Conservation (phyloP, 2,329 filamentous ascomycete genomes). For the Verticillium nubilum region DNA sequence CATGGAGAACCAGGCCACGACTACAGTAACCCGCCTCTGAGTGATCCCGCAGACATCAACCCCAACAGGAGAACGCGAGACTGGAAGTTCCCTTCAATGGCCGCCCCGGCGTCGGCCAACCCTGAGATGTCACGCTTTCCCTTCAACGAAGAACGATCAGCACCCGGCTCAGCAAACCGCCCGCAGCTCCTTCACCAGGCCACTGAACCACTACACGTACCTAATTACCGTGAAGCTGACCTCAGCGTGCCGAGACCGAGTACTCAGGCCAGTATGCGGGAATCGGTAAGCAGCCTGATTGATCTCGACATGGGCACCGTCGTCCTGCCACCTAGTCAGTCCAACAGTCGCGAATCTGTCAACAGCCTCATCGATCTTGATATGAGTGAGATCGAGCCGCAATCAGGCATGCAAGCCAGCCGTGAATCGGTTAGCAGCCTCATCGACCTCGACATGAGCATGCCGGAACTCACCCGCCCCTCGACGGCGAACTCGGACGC, state of each 20-base stretch:
- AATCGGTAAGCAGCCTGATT: constrained; percentile 29
- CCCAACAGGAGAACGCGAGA: constrained; percentile 46
- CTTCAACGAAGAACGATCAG: constrained; percentile 27
- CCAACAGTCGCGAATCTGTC: constrained; percentile 30
- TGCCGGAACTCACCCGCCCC: constrained; percentile 45
- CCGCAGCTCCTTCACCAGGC: constrained; percentile 44
- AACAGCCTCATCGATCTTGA: constrained; percentile 30
- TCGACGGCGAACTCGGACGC: constrained; percentile 57
- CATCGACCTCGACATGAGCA: constrained; percentile 51
- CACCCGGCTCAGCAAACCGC: constrained; percentile 27
- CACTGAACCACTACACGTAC: constrained; percentile 35
- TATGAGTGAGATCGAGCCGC: constrained; percentile 20
- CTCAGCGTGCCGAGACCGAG: constrained; percentile 28
- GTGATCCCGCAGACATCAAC: constrained; percentile 52
- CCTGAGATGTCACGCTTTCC: constrained; percentile 48
- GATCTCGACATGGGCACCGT: constrained; percentile 21
- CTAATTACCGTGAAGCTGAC: constrained; percentile 22
- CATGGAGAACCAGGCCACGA: constrained; percentile 34
- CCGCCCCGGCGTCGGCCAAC: constrained; percentile 45
- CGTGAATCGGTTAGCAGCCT: constrained; percentile 33
- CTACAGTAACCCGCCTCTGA: constrained; percentile 46
- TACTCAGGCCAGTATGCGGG: constrained; percentile 28
- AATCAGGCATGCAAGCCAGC: constrained; percentile 28
- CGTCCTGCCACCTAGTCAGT: constrained; percentile 14
- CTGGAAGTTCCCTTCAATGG: constrained; percentile 54